Percentiles rank a stretch among this genome's conserved stretches.
Conservation (phyloP, 1,284 basidiomycete species). For the Leccinum solheimii region DNA sequence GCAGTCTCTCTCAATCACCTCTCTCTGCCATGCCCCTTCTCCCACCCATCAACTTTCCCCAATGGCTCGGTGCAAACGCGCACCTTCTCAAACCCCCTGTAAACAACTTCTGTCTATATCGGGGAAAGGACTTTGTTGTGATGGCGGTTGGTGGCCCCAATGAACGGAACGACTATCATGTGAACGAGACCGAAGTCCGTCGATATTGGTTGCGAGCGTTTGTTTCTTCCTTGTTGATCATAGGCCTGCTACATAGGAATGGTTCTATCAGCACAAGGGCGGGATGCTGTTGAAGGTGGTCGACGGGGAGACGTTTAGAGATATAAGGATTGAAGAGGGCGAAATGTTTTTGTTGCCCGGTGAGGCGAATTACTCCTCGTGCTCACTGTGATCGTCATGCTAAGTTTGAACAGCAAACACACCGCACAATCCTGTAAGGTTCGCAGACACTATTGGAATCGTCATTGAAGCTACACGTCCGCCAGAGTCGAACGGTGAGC, state of each 20-base stretch:
- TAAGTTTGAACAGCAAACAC: constrained; percentile 68
- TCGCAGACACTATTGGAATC: constrained; percentile 89
- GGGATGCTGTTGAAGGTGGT: constrained; percentile 88
- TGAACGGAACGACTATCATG: constrained; percentile 87
- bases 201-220: neutral
- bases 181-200: constrained; percentile 86
- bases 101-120: constrained; percentile 88
- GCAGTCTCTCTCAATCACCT: neutral
- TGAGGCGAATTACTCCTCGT: constrained; percentile 34
- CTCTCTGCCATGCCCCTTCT: constrained; percentile 54
- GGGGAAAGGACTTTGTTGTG: constrained; percentile 81
- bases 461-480: constrained; percentile 93
- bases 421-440: constrained; percentile 93
- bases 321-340: constrained; percentile 90
- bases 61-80: constrained; percentile 81
- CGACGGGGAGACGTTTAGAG: constrained; percentile 83
- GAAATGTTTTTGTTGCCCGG: constrained; percentile 96
- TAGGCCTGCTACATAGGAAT: constrained; percentile 57
- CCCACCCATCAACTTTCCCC: constrained; percentile 79
- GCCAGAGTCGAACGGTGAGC: constrained; percentile 53
- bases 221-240: neutral
- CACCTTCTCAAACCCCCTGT: constrained; percentile 86
- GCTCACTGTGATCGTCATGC: neutral
- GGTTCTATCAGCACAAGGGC: constrained; percentile 96
- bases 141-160: constrained; percentile 96